Percentiles rank a stretch among this genome's conserved stretches.
phyloP scores from a whole-genome alignment of 345 rosid genomes.

The Gossypioides kirkii region DNA sequence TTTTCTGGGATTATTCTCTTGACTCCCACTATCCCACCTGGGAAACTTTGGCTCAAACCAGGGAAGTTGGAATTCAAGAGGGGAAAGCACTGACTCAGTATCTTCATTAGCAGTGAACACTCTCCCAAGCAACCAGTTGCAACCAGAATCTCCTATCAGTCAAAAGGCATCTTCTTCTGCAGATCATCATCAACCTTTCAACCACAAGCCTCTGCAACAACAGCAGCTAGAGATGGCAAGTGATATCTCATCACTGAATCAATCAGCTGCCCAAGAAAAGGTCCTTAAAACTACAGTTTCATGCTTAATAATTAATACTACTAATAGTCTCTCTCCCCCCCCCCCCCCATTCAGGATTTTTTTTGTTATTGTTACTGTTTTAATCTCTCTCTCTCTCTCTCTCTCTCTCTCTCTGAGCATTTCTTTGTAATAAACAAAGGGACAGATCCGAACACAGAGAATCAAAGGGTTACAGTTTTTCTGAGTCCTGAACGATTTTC shows the following conservation, averaged over 20 bases:
- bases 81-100: slow-evolving; percentile 79
- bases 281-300: slow-evolving; percentile 28
- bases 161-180: slow-evolving; percentile 38
- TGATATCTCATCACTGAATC: slow-evolving; percentile 51
- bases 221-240: slow-evolving; percentile 40
- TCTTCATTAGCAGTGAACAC: slow-evolving; percentile 78
- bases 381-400: background rate
- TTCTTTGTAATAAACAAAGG: slow-evolving; percentile 27
- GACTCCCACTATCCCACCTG: background rate
- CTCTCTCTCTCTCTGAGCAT: slow-evolving; percentile 13
- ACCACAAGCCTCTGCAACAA: slow-evolving; percentile 25
- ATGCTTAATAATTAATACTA: too few species aligned
- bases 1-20: slow-evolving; percentile 13
- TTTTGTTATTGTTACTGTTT: slow-evolving; percentile 30
- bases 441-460: slow-evolving; percentile 50
- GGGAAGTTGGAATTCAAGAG: slow-evolving; percentile 85
- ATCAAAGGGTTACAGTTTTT: slow-evolving; percentile 32
- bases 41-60: slow-evolving; percentile 28
- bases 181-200: slow-evolving; percentile 32
- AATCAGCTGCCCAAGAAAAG: slow-evolving; percentile 71
- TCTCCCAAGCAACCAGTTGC: slow-evolving; percentile 52
- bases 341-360: background rate
- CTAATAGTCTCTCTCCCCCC: too few species aligned
- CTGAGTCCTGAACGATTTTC: slow-evolving; percentile 36
- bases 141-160: slow-evolving; percentile 83